Conservation (phyloP, 257 asterid genomes). For the Phtheirospermum japonicum region DNA sequence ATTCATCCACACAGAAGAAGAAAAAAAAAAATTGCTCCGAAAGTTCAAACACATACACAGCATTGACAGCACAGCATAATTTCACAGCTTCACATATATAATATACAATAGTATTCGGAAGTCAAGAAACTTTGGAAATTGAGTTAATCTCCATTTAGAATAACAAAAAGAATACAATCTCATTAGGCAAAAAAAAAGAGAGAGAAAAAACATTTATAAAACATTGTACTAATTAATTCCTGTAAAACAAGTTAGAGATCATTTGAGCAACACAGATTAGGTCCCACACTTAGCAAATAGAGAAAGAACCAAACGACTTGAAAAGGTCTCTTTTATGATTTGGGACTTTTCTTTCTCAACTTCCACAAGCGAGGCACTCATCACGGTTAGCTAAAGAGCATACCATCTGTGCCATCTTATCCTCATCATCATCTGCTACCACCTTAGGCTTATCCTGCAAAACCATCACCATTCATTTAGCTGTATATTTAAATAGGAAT, state of each 20-base stretch:
- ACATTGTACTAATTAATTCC: too few relatives aligned
- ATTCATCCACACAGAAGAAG: too few relatives aligned
- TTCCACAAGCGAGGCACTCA: constrained; percentile 88
- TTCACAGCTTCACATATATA: too few relatives aligned
- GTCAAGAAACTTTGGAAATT: neutral
- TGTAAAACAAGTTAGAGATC: neutral
- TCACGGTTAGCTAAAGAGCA: constrained; percentile 82
- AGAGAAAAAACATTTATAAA: too few relatives aligned
- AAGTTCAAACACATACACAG: too few relatives aligned
- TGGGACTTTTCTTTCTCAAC: constrained; percentile 30
- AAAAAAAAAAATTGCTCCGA: too few relatives aligned
- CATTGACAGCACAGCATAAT: too few relatives aligned
- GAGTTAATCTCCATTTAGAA: constrained; percentile 16
- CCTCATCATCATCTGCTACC: constrained; percentile 44
- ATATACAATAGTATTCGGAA: too few relatives aligned
- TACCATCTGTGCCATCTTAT: constrained; percentile 73
- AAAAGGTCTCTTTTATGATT: neutral
- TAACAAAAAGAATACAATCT: neutral
- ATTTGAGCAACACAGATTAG: neutral
- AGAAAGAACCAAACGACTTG: too few relatives aligned
- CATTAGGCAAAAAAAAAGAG: neutral
- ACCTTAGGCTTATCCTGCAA: constrained; percentile 40
- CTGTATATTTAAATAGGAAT: neutral
- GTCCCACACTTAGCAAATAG: neutral
- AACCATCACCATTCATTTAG: neutral